Evolutionary conservation across 2,329 filamentous ascomycete species (phyloP).

Genomic region (Fusarium musae): DNA sequence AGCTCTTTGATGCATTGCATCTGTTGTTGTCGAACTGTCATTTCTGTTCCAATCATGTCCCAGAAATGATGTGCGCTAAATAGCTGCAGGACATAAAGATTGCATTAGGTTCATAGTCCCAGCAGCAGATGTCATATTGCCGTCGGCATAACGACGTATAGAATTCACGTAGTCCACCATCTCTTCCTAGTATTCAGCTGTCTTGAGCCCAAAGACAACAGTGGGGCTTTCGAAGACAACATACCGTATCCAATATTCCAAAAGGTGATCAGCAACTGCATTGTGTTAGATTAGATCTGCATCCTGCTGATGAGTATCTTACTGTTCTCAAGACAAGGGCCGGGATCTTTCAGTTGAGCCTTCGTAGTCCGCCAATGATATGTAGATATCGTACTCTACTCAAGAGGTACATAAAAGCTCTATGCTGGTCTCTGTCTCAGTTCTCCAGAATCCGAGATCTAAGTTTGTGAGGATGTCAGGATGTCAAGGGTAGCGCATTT

Average conservation of each 20-base stretch:
- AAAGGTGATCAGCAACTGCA: conserved; percentile 14
- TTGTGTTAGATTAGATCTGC: conserved; percentile 12
- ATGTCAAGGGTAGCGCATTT: conserved; percentile 12
- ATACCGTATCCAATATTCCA: conserved; percentile 10
- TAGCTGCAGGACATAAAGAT: conserved; percentile 39
- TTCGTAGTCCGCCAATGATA: conserved; percentile 12
- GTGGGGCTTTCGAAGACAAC: conserved; percentile 14
- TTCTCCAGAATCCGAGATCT: conserved; percentile 7
- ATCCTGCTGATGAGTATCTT: conserved; percentile 5
- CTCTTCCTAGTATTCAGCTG: conserved; percentile 5
- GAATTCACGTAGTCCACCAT: conserved; percentile 1
- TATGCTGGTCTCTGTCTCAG: conserved; percentile 10
- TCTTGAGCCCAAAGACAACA: neutral
- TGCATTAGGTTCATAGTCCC: conserved; percentile 31
- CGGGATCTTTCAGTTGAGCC: neutral
- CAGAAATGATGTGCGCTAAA: conserved; percentile 4
- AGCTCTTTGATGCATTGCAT: neutral
- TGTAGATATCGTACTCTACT: neutral
- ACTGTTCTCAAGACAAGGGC: conserved; percentile 1
- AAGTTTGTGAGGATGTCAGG: conserved; percentile 7
- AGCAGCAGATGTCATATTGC: conserved; percentile 9
- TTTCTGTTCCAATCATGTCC: conserved; percentile 1
- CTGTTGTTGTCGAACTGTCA: neutral
- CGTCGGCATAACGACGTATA: neutral
- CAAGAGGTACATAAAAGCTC: neutral